Base-by-base conservation (phyloP, 257 asterid genomes). In the Cruciata laevipes region DNA sequence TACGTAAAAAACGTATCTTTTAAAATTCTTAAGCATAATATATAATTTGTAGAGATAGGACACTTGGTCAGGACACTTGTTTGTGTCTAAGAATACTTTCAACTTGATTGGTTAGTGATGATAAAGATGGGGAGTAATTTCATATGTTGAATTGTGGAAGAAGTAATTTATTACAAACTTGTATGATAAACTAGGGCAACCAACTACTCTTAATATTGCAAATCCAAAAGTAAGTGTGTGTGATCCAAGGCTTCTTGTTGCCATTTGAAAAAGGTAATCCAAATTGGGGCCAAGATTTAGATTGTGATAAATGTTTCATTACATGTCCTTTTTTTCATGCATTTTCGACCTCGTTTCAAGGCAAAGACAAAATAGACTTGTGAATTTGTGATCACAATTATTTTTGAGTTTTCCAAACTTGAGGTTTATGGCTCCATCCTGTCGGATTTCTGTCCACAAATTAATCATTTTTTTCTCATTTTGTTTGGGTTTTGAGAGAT, bases 201-300 rank as follows among this genome's bases (percentile, higher is more conserved):
- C 60, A 53, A 18, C 60, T 8, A n/a, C 27, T 21, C 16, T 8
- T 8, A 18, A 20, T 53, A 53, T n/a, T 53, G 60, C 27, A 17
- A 51, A 13, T 42, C 6, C 5, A 17, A 51, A 24, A 18, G 57
- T 51, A 24, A 14, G 56, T 49, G 55, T 47, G 53, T 47, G 55
- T 49, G 56, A 0, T 47, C n/a, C n/a, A 47, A 47, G 40, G 40
- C 40, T 40, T 42, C 51, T 42, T 42, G 47, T 55, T 66, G 83
- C 78, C 80, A 69, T 44, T 69, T 73, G 76, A 73, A 56, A 25
- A 56, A 65, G 69, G 69, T 5, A 49, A 6, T 59, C 32, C 8
- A 60, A 18, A 16, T 7, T 53, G 60, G 60, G 60, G 13, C 20
- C 60, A 53, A 47, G 11, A 20, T n/a, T 52, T 20, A 47, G 55